phyloP scores from a whole-genome alignment of 768 basidiomycete genomes.

The Trametes cinnabarina region DNA sequence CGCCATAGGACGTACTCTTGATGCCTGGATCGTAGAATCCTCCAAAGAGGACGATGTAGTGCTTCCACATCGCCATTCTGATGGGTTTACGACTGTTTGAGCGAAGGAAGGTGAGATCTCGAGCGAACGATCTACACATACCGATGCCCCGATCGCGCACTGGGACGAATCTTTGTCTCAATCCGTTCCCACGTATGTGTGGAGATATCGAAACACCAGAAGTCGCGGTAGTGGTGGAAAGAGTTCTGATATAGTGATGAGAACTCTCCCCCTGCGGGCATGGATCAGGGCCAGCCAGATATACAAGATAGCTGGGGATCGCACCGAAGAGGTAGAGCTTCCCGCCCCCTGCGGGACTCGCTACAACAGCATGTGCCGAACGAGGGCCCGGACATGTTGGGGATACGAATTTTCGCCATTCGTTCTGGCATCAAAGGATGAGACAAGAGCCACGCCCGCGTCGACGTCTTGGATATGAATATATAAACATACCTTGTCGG shows the following conservation, averaged over 20 bases:
- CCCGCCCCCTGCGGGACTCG: slow-evolving; percentile 74
- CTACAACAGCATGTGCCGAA: slow-evolving; percentile 81
- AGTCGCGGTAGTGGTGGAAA: slow-evolving; percentile 83
- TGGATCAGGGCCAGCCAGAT: background rate
- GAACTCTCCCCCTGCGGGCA: slow-evolving; percentile 71
- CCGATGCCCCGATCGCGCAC: slow-evolving; percentile 82
- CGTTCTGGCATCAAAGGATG: slow-evolving; percentile 47
- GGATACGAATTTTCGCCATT: slow-evolving; percentile 86
- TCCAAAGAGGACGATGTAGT: slow-evolving; percentile 82
- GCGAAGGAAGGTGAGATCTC: background rate
- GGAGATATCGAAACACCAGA: slow-evolving; percentile 82
- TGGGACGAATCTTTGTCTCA: slow-evolving; percentile 79
- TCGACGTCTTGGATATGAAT: background rate
- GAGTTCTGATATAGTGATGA: slow-evolving; percentile 79
- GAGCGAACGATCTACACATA: slow-evolving; percentile 30
- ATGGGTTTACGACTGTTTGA: background rate
- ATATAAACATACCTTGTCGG: slow-evolving; percentile 58
- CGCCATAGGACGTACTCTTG: slow-evolving; percentile 50
- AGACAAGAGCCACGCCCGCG: too few species aligned
- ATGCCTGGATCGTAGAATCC: slow-evolving; percentile 89
- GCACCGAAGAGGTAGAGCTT: slow-evolving; percentile 81
- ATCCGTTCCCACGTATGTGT: slow-evolving; percentile 85
- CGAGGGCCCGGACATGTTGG: slow-evolving; percentile 85
- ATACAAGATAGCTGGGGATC: background rate
- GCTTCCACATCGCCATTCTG: slow-evolving; percentile 90